Evolutionary conservation across 306 rosid genomes (phyloP), one percentile per base, ranked within the genome.

Genomic region (Ochetophila trinervis): DNA sequence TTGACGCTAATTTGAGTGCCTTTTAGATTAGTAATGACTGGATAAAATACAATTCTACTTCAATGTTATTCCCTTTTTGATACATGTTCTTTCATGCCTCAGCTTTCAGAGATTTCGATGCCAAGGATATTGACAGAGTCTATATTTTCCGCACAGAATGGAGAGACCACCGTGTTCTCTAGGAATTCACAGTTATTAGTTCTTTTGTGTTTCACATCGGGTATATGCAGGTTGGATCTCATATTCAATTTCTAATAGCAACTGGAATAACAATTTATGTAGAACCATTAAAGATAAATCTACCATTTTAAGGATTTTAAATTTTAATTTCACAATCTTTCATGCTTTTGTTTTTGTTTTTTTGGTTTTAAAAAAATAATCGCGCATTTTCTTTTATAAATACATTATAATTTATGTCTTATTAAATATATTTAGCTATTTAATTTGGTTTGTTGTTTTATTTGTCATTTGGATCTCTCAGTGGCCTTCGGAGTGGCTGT

Each of bases 31-130:
- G 17, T 47, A 47, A 11, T 3, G 14, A 47, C 17, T 47, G 17
- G 17, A 47, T 47, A 6, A 8, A 17, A 17, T 47, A 11, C 51
- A 47, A 21, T n/a, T 69, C 2, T 27, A 0, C 15, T 44, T 45
- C 32, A 51, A 19, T 63, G 18, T 32, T 42, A 21, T 16, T 76
- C 30, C 12, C 24, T 16, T 13, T 22, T 67, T 60, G 12, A 14
- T 62, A 36, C 73, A 35, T 54, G 53, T 53, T 64, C 32, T 27
- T 21, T 57, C 4, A 44, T 69, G 32, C 21, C 83, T 76, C 83
- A 87, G 96, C 54, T 90, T 68, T 85, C 95, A 11, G 95, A 90
- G 74, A 84, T 90, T 60, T 73, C 91, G 58, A 87, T 90, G 42
- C 97, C 97, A 4, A 74, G 85, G 49, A 73, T 80, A 67, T 58